Evolutionary conservation across 2,329 filamentous ascomycete species (phyloP).

Genomic region (Cytospora schulzeri): DNA sequence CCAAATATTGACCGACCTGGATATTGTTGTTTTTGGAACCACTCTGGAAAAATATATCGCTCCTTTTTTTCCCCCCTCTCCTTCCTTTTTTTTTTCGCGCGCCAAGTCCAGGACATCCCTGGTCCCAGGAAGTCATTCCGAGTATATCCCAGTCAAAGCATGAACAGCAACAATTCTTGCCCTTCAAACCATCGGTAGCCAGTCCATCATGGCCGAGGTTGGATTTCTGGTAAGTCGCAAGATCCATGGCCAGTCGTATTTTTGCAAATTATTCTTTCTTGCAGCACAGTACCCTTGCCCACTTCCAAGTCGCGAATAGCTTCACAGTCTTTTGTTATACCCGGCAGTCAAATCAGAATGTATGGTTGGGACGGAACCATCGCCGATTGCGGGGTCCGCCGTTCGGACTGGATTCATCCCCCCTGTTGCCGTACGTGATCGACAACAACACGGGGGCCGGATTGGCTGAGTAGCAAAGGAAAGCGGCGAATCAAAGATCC

Average conservation of each 20-base stretch:
- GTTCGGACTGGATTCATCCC: slow-evolving; percentile 2
- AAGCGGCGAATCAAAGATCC: background rate
- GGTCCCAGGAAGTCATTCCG: slow-evolving; percentile 14
- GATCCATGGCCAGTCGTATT: background rate
- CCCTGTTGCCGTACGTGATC: background rate
- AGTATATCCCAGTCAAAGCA: slow-evolving; percentile 21
- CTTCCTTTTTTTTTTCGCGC: background rate
- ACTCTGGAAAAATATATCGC: too few relatives aligned
- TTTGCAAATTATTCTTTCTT: background rate
- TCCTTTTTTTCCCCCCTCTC: too few relatives aligned
- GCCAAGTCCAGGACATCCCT: background rate
- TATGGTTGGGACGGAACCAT: background rate
- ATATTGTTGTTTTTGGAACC: too few relatives aligned
- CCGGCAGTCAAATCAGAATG: slow-evolving; percentile 5
- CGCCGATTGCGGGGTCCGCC: slow-evolving; percentile 18
- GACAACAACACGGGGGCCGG: background rate
- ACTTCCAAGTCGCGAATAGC: background rate
- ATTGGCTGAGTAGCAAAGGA: background rate
- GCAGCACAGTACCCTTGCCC: background rate
- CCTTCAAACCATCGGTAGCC: slow-evolving; percentile 9
- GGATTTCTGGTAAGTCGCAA: slow-evolving; percentile 55
- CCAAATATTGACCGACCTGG: too few relatives aligned
- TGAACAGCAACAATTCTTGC: slow-evolving; percentile 19
- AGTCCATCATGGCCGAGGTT: slow-evolving; percentile 58
- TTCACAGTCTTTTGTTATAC: background rate